Evolutionary conservation across 2,329 filamentous ascomycete species (phyloP), one percentile per base, ranked within the genome.

Genomic region (Penicillium sp.): DNA sequence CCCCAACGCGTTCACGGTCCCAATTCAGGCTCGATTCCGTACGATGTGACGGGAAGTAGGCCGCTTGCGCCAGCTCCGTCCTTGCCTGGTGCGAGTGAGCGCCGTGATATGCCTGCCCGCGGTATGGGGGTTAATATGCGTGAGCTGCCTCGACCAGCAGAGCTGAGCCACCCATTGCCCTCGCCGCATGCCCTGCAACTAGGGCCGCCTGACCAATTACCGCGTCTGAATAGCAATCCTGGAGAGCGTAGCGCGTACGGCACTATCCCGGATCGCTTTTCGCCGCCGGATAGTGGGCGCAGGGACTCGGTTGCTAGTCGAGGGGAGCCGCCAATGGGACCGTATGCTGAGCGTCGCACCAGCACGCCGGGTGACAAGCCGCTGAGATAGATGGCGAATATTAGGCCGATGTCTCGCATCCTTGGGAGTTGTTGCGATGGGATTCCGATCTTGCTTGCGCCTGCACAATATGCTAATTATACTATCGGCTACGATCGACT

Each of bases 161-260:
- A 71, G 34, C 61, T 69, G 60, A 62, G 62, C 31, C 71, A 74
- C n/a, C 66, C 66, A 6, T 56, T 74, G 15, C 73, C 72, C 38
- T 70, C 71, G 10, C 70, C 72, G 28, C 71, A 69, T 48, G 58
- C 66, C 5, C 57, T 75, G 12, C 70, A 74, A 52, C 55, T 73
- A 15, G 69, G 72, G 2, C 70, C 69, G 14, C 66, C 67, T 42
- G 68, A 72, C 22, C 43, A 66, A 1, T 68, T 74, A 20, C 54
- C 65, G 17, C 64, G 71, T n/a, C 62, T 69, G 17, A 67, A 66
- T 35, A 61, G 61, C 41, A 61, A 60, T 22, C 48, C 67, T 7
- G 64, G 62, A 22, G 70, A 74, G 20, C 64, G 67, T 8, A 52
- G 64, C n/a, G 64, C 65, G 22, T 64, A 52, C 25, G 67, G 65